Conservation (phyloP, 1,284 basidiomycete genomes). For the Melampsora larici-populina region DNA sequence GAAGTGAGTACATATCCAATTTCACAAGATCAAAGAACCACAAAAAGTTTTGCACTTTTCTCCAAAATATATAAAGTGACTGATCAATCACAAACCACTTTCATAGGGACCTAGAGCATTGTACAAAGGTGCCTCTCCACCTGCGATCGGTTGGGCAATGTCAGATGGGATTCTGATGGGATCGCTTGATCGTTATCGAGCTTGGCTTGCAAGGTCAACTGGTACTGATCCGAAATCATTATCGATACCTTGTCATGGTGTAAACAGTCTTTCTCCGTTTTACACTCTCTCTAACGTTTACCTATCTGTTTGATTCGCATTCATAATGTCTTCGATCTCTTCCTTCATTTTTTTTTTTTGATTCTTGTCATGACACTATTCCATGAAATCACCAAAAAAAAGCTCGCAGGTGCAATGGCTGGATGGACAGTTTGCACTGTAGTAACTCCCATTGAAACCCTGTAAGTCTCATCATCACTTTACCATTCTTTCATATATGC, state of each 20-base stretch:
- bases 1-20: constrained; percentile 57
- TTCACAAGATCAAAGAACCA: too few species aligned
- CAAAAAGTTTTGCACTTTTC: not conserved
- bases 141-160: constrained; percentile 71
- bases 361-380: not conserved
- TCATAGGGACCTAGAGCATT: constrained; percentile 1
- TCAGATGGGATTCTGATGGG: constrained; percentile 73
- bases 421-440: constrained; percentile 70
- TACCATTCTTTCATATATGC: too few species aligned
- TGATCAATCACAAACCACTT: constrained; percentile 58
- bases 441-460: constrained; percentile 68
- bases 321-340: not conserved
- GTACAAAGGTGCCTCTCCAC: constrained; percentile 63
- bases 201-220: constrained; percentile 12
- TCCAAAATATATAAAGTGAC: constrained; percentile 59
- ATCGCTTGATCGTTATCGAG: constrained; percentile 58
- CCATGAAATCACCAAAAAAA: not conserved
- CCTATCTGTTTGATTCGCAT: too few species aligned
- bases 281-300: not conserved
- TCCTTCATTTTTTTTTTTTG: not conserved
- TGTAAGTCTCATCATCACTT: constrained; percentile 59
- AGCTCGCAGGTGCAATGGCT: constrained; percentile 67
- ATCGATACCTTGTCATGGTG: constrained; percentile 62
- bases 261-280: not conserved
- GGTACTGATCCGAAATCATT: not conserved